Conservation (phyloP, 345 rosid genomes). For the Ceriops decandra region DNA sequence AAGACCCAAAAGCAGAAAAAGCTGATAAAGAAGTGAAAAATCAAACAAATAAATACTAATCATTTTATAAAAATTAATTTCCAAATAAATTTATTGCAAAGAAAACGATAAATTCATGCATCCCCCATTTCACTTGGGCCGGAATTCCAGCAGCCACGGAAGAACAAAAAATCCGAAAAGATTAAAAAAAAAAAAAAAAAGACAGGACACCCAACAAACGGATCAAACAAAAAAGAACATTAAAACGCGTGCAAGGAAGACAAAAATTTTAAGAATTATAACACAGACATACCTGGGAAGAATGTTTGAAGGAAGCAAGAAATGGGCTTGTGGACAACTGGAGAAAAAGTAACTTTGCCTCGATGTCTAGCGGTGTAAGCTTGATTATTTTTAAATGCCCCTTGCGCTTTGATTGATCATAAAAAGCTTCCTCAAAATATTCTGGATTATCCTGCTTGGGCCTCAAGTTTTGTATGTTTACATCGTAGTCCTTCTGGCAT, state of each 20-base stretch:
- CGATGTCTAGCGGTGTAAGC: constrained; percentile 43
- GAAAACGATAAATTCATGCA: constrained; percentile 10
- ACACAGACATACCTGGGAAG: constrained; percentile 32
- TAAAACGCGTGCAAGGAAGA: neutral
- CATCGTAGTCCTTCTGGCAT: no score
- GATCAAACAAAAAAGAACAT: neutral
- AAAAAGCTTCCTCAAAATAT: no score
- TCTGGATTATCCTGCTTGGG: no score
- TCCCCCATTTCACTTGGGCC: constrained; percentile 41
- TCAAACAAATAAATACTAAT: neutral
- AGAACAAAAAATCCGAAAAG: constrained; percentile 17
- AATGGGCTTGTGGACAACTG: constrained; percentile 57
- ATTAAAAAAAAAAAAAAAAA: neutral
- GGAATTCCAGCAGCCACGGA: constrained; percentile 75
- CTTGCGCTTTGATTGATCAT: no score
- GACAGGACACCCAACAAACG: neutral
- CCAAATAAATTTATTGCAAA: neutral
- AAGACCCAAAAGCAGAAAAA: neutral
- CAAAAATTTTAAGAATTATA: neutral
- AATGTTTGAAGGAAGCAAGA: constrained; percentile 32
- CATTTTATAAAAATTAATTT: neutral
- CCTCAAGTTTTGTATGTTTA: no score
- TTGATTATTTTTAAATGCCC: neutral
- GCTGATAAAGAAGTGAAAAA: neutral
- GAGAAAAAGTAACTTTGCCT: constrained; percentile 17